Percentiles rank a stretch among this genome's conserved stretches.
These are phyloP conservation scores for Gleditsia sinensis DNA, from an alignment of 306 rosid genomes.

Conservation along the genomic window DNA sequence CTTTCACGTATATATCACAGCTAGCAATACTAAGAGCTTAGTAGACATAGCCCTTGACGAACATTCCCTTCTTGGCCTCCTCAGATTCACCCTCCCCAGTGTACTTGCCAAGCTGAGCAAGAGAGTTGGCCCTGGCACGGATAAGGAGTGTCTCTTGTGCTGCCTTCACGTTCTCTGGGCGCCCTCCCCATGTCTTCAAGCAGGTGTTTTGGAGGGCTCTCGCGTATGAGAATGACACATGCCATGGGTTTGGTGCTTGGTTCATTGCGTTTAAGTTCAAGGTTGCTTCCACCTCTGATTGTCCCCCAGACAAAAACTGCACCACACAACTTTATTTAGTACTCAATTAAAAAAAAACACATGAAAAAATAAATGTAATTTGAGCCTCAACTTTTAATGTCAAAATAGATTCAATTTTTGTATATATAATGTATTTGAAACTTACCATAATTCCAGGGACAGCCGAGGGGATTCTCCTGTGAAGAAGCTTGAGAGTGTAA, in stretches of 20 bases:
- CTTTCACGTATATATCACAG: too few species aligned
- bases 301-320: conserved; percentile 98
- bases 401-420: neutral
- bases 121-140: conserved; percentile 93
- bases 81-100: conserved; percentile 91
- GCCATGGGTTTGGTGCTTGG: conserved; percentile 94
- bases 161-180: conserved; percentile 76
- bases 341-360: conserved; percentile 14
- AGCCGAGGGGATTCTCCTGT: conserved; percentile 81
- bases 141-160: conserved; percentile 77
- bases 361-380: too few species aligned
- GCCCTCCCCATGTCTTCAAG: conserved; percentile 95
- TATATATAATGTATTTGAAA: too few species aligned
- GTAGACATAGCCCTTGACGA: conserved; percentile 84
- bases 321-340: conserved; percentile 8
- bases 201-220: conserved; percentile 95
- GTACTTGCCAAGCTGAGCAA: conserved; percentile 96
- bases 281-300: conserved; percentile 97
- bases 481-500: conserved; percentile 89
- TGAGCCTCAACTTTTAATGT: too few species aligned
- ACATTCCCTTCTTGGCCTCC: conserved; percentile 80
- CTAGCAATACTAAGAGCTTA: too few species aligned
- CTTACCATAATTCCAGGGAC: conserved; percentile 98
- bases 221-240: conserved; percentile 94
- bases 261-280: conserved; percentile 86